A percentile compares a stretch with the other conserved stretches of the same genome.
Evolutionary conservation across 2,329 filamentous ascomycete species (phyloP).

Genomic region (Exserohilum turcica): DNA sequence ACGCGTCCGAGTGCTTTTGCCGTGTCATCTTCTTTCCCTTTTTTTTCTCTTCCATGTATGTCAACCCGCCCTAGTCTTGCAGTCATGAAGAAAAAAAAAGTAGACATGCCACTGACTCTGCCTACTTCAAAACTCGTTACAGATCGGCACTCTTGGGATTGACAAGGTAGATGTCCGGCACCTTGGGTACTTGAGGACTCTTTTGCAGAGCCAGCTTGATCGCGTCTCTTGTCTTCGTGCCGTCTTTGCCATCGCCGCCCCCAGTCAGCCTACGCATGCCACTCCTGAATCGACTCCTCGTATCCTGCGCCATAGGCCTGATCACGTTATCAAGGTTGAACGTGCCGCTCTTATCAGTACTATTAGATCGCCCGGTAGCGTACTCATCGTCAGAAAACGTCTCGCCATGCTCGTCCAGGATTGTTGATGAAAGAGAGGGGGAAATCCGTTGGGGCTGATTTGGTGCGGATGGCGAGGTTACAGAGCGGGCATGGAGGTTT

Average conservation of each 20-base stretch:
- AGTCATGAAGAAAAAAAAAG: not conserved
- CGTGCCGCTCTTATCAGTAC: conserved; percentile 26
- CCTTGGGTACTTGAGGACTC: conserved; percentile 56
- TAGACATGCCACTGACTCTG: not conserved
- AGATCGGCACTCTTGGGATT: conserved; percentile 46
- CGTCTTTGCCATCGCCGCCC: conserved; percentile 49
- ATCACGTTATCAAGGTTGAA: conserved; percentile 58
- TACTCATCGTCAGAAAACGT: conserved; percentile 77
- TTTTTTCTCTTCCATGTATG: not conserved
- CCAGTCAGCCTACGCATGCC: conserved; percentile 68
- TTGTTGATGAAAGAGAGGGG: conserved; percentile 64
- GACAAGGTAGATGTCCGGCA: conserved; percentile 52
- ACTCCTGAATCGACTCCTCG: conserved; percentile 54
- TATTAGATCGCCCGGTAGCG: conserved; percentile 54
- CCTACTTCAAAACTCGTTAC: conserved; percentile 5
- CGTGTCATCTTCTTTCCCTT: not conserved
- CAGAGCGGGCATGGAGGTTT: conserved; percentile 76
- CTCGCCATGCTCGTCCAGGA: conserved; percentile 77
- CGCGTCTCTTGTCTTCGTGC: conserved; percentile 44
- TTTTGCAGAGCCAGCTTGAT: conserved; percentile 46
- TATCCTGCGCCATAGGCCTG: conserved; percentile 62
- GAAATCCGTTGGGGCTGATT: conserved; percentile 52
- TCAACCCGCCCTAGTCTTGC: not conserved
- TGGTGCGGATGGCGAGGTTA: conserved; percentile 75
- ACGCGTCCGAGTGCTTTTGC: not conserved